Percentiles rank a stretch among this genome's conserved stretches.
Conservation (phyloP, 768 basidiomycete genomes). For the Auricularia cornea region DNA sequence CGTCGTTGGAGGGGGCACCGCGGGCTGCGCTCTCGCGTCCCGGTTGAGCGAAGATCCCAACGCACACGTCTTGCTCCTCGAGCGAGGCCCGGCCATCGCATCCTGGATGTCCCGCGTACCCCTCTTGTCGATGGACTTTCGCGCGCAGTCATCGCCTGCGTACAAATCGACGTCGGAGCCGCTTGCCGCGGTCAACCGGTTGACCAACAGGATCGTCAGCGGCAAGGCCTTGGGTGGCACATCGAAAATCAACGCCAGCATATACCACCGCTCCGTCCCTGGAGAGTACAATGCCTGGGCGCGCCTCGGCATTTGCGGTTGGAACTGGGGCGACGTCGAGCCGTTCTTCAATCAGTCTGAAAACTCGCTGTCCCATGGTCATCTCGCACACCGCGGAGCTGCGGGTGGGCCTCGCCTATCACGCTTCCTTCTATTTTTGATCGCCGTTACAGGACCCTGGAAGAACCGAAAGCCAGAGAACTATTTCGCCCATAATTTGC, state of each 20-base stretch:
- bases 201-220: slow-evolving; percentile 14
- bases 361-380: not conserved
- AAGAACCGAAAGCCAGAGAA: too few species aligned
- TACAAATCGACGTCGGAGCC: slow-evolving; percentile 10
- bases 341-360: slow-evolving; percentile 29
- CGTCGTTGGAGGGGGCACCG: too few species aligned
- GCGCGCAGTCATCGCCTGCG: slow-evolving; percentile 16
- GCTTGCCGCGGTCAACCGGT: slow-evolving; percentile 6
- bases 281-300: slow-evolving; percentile 26
- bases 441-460: too few species aligned
- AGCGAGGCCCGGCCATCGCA: too few species aligned
- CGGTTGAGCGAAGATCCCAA: too few species aligned
- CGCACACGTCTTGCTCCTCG: too few species aligned
- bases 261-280: slow-evolving; percentile 21
- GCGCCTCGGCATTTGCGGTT: slow-evolving; percentile 22
- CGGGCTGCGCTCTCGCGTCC: too few species aligned
- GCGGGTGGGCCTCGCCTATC: too few species aligned
- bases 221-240: slow-evolving; percentile 17
- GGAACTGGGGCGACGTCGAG: slow-evolving; percentile 27
- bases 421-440: too few species aligned
- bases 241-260: slow-evolving; percentile 4
- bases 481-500: too few species aligned
- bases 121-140: slow-evolving; percentile 23
- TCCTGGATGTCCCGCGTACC: slow-evolving; percentile 23
- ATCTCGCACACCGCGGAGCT: too few species aligned